A percentile compares a stretch with the other conserved stretches of the same genome.
phyloP scores from a whole-genome alignment of 352 stramenopile species.

The Phytophthora kernoviae region DNA sequence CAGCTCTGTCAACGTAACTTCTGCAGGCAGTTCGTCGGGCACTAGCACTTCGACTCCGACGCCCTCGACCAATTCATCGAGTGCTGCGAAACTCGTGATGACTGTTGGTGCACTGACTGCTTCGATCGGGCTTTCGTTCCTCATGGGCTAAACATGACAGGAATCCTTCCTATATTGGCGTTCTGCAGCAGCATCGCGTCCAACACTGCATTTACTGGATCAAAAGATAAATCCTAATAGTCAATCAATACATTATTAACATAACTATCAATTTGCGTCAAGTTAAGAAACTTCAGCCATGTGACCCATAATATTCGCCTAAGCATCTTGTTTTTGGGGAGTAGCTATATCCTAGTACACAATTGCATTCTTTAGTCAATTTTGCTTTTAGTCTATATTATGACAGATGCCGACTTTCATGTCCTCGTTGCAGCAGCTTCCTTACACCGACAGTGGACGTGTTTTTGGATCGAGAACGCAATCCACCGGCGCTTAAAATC shows the following conservation, averaged over 20 bases:
- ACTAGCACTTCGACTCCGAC: constrained; percentile 1
- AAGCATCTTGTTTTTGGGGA: too few species aligned
- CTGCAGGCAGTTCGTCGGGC: constrained; percentile 6
- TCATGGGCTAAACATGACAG: constrained; percentile 18
- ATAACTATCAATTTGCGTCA: too few species aligned
- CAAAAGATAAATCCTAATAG: too few species aligned
- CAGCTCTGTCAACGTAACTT: background rate
- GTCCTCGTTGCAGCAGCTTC: constrained; percentile 24
- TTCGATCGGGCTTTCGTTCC: constrained; percentile 15
- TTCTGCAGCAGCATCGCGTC: too few species aligned
- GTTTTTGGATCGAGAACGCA: constrained; percentile 20
- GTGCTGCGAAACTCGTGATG: constrained; percentile 6
- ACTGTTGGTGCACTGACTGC: constrained; percentile 9
- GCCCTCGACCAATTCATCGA: constrained; percentile 1
- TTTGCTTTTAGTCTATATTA: too few species aligned
- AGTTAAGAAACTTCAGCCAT: too few species aligned
- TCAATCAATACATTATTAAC: too few species aligned
- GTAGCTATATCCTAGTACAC: too few species aligned
- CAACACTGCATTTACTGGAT: background rate
- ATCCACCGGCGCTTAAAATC: constrained; percentile 11
- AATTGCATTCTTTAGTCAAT: too few species aligned
- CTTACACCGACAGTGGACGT: constrained; percentile 14
- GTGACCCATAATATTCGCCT: too few species aligned
- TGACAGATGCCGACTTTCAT: constrained; percentile 24
- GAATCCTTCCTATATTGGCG: too few species aligned